A percentile compares a stretch with the other conserved stretches of the same genome.
phyloP scores from a whole-genome alignment of 805 yeast species.

The Myxozyma sirexii region DNA sequence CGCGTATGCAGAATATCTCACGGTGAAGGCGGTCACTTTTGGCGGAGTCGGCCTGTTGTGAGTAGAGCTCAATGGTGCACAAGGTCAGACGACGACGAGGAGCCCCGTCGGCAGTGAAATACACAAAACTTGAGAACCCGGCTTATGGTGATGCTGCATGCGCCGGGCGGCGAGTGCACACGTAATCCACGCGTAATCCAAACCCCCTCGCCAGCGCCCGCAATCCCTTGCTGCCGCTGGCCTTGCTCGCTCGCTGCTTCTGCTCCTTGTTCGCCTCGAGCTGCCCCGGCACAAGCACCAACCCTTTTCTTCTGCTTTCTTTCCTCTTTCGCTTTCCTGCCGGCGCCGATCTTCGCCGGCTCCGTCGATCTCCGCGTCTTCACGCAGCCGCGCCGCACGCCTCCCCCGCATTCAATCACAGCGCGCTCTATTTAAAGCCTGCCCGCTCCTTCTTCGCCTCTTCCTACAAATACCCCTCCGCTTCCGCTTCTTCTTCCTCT shows the following conservation, averaged over 20 bases:
- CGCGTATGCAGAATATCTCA: conserved; percentile 17
- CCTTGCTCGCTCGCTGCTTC: not conserved
- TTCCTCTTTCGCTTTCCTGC: not conserved
- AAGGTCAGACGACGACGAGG: not conserved
- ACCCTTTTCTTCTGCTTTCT: not conserved
- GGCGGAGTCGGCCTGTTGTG: conserved; percentile 16
- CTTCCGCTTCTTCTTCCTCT: not conserved
- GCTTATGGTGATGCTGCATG: too few relatives aligned
- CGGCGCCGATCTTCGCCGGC: not conserved
- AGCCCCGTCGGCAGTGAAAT: too few relatives aligned
- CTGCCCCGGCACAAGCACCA: too few relatives aligned
- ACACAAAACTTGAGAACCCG: too few relatives aligned
- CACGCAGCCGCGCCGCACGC: not conserved
- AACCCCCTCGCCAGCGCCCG: not conserved
- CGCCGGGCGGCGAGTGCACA: too few relatives aligned
- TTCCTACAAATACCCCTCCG: not conserved
- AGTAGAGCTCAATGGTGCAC: not conserved
- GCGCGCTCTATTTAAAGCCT: too few relatives aligned
- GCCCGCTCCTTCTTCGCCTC: not conserved
- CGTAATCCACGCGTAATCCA: too few relatives aligned
- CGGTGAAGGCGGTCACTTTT: conserved; percentile 26
- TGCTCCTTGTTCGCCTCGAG: not conserved
- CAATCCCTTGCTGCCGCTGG: not conserved
- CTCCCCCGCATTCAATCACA: not conserved
- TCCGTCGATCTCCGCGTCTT: not conserved